Percentiles rank a stretch among this genome's conserved stretches.
phyloP scores from a whole-genome alignment of 768 basidiomycete genomes.

The Hortiboletus campestris region DNA sequence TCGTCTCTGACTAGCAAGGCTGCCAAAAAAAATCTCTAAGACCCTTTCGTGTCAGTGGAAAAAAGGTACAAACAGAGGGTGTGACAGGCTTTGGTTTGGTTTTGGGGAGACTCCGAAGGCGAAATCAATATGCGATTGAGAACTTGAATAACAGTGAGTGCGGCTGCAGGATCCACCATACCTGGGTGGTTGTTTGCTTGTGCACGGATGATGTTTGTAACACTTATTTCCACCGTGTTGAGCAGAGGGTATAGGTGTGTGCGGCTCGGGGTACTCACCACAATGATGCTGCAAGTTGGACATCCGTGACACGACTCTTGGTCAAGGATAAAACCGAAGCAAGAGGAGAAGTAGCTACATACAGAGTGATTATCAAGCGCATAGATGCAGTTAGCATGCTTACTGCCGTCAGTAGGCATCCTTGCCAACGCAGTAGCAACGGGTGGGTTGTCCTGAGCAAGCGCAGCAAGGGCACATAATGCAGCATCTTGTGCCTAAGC shows the following conservation, averaged over 20 bases:
- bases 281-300: constrained; percentile 68
- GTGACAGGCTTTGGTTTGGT: constrained; percentile 69
- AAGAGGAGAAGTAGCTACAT: constrained; percentile 26
- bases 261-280: constrained; percentile 45
- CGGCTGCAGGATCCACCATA: constrained; percentile 43
- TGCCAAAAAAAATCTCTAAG: constrained; percentile 15
- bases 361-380: constrained; percentile 3
- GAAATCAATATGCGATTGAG: constrained; percentile 58
- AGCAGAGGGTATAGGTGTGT: not conserved
- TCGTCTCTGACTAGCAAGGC: constrained; percentile 75
- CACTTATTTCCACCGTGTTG: constrained; percentile 35
- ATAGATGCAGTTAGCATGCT: constrained; percentile 21
- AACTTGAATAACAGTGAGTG: constrained; percentile 66
- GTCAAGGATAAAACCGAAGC: constrained; percentile 47
- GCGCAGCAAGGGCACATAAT: constrained; percentile 59
- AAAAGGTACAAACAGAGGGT: constrained; percentile 56
- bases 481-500: constrained; percentile 64
- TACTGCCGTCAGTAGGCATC: constrained; percentile 39
- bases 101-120: constrained; percentile 39
- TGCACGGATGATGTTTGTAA: constrained; percentile 61
- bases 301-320: constrained; percentile 57
- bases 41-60: not conserved
- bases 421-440: constrained; percentile 52
- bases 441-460: constrained; percentile 59
- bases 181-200: constrained; percentile 32